A percentile compares a stretch with the other conserved stretches of the same genome.
Evolutionary conservation across 805 yeast species (phyloP).

Genomic region (Candida chauliodis): DNA sequence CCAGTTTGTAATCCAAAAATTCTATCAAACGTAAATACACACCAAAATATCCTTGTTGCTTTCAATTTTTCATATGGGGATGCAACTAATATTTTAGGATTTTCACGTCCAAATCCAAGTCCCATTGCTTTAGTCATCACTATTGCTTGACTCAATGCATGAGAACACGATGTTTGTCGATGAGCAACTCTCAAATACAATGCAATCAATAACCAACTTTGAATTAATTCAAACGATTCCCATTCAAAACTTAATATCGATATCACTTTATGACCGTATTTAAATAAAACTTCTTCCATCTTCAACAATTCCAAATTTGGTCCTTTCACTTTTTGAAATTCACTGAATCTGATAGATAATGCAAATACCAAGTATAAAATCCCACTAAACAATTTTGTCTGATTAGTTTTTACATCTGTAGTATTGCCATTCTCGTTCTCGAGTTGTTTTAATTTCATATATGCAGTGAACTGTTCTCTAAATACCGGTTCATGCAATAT

Average conservation of each 20-base stretch:
- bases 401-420: slow-evolving; percentile 23
- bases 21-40: slow-evolving; percentile 52
- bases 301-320: slow-evolving; percentile 24
- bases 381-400: slow-evolving; percentile 50
- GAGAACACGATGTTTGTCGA: slow-evolving; percentile 33
- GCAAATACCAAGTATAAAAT: slow-evolving; percentile 48
- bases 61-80: slow-evolving; percentile 43
- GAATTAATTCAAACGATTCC: slow-evolving; percentile 42
- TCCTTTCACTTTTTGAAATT: slow-evolving; percentile 29
- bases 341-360: slow-evolving; percentile 49
- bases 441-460: slow-evolving; percentile 19
- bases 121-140: slow-evolving; percentile 39
- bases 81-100: slow-evolving; percentile 17
- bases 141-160: slow-evolving; percentile 33
- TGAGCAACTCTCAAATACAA: slow-evolving; percentile 36
- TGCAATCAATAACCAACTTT: slow-evolving; percentile 36
- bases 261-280: slow-evolving; percentile 29
- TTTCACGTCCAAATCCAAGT: slow-evolving; percentile 18
- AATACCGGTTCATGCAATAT: slow-evolving; percentile 54
- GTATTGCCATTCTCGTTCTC: slow-evolving; percentile 17
- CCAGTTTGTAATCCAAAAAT: slow-evolving; percentile 53
- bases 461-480: slow-evolving; percentile 42
- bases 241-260: slow-evolving; percentile 35
- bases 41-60: slow-evolving; percentile 52
- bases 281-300: slow-evolving; percentile 33